phyloP scores from a whole-genome alignment of 805 yeast genomes.

The Cephaloascus albidus region DNA sequence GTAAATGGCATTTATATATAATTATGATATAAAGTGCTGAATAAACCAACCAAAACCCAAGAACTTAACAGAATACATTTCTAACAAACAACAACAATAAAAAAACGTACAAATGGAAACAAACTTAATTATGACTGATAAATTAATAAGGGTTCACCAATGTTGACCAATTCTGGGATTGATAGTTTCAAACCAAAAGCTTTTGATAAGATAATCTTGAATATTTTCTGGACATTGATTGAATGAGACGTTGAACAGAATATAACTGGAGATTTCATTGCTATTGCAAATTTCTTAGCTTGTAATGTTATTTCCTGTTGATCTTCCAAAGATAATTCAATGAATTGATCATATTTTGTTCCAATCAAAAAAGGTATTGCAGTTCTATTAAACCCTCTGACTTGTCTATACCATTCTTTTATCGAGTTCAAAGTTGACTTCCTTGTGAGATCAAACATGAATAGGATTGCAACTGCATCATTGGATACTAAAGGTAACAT shows the following conservation, averaged over 20 bases:
- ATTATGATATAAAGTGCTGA: not conserved
- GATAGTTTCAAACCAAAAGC: slow-evolving; percentile 81
- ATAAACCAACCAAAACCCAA: not conserved
- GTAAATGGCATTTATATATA: not conserved
- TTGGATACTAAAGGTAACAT: slow-evolving; percentile 90
- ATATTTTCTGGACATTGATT: slow-evolving; percentile 87
- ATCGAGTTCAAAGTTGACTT: slow-evolving; percentile 80
- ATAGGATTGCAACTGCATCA: slow-evolving; percentile 86
- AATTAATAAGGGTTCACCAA: slow-evolving; percentile 87
- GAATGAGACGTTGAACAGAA: slow-evolving; percentile 91
- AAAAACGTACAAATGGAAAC: not conserved
- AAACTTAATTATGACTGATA: slow-evolving; percentile 28
- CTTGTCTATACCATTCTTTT: slow-evolving; percentile 92
- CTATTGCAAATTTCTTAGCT: slow-evolving; percentile 77
- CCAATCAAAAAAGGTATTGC: slow-evolving; percentile 91
- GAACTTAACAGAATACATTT: not conserved
- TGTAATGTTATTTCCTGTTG: slow-evolving; percentile 78
- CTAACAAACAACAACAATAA: not conserved
- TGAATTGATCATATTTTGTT: slow-evolving; percentile 84
- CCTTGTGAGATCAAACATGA: slow-evolving; percentile 84
- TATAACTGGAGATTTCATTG: slow-evolving; percentile 78
- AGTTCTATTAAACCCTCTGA: slow-evolving; percentile 78
- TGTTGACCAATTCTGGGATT: slow-evolving; percentile 71
- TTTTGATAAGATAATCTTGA: slow-evolving; percentile 82
- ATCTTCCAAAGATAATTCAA: slow-evolving; percentile 68